These are phyloP conservation scores for Zarea fungicola DNA, from an alignment of 2,329 filamentous ascomycete genomes.

Conservation along the genomic window DNA sequence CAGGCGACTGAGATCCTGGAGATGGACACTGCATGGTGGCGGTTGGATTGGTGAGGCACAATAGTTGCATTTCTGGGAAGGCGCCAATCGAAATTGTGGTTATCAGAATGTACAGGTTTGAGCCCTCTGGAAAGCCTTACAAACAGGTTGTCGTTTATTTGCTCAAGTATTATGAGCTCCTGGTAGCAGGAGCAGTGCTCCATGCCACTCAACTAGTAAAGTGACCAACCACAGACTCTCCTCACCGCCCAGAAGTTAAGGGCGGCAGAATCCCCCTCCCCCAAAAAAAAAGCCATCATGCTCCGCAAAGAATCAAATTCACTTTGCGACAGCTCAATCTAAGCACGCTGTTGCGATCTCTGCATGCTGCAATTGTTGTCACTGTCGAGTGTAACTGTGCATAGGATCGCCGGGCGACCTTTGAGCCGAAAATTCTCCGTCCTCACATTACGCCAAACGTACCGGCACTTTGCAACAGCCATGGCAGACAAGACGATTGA, in stretches of 20 bases:
- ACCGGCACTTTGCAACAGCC: not conserved
- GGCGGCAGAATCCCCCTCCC: constrained; percentile 14
- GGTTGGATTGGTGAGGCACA: not conserved
- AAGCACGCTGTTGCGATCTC: not conserved
- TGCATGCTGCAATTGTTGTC: not conserved
- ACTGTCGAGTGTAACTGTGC: not conserved
- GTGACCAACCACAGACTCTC: no score
- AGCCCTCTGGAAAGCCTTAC: no score
- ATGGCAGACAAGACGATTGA: constrained; percentile 6
- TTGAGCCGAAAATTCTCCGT: not conserved
- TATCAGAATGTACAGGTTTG: no score
- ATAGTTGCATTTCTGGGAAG: not conserved
- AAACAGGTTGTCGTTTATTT: no score
- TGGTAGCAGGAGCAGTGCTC: no score
- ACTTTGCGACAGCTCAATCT: not conserved
- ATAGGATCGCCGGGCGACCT: not conserved
- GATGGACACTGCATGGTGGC: constrained; percentile 1
- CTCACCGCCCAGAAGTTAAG: constrained; percentile 11
- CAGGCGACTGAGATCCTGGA: not conserved
- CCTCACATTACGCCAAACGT: not conserved
- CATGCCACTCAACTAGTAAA: no score
- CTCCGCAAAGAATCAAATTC: not conserved
- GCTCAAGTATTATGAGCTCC: no score
- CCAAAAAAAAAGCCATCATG: constrained; percentile 10
- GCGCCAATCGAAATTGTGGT: not conserved